Conservation (phyloP, 2,329 filamentous ascomycete species). For the Thielaviopsis musarum region DNA sequence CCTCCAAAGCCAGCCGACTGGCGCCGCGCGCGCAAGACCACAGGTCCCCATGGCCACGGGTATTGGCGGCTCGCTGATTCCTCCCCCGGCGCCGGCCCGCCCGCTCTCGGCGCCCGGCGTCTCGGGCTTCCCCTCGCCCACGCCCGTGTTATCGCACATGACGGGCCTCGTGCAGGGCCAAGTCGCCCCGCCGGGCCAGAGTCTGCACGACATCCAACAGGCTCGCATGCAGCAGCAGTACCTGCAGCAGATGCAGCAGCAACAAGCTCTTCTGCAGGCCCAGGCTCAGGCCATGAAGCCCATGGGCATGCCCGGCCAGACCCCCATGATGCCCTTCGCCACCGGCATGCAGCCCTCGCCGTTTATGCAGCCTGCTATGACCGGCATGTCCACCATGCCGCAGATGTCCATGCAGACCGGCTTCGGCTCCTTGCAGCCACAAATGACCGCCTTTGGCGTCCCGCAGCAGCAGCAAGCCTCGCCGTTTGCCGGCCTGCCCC, state of each 20-base stretch:
- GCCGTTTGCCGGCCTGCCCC: conserved; percentile 6
- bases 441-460: conserved; percentile 48
- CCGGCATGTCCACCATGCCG: conserved; percentile 26
- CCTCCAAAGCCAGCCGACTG: conserved; percentile 20
- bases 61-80: conserved; percentile 16
- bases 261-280: conserved; percentile 23
- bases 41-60: conserved; percentile 17
- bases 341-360: conserved; percentile 19
- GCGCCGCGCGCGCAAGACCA: conserved; percentile 24
- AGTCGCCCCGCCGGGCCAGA: conserved; percentile 58
- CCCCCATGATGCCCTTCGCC: conserved; percentile 22
- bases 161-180: conserved; percentile 51
- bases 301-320: conserved; percentile 17
- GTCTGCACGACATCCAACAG: conserved; percentile 54
- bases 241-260: conserved; percentile 28
- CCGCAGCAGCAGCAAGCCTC: conserved; percentile 21
- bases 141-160: conserved; percentile 67
- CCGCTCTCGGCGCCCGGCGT: conserved; percentile 75
- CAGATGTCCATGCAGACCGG: conserved; percentile 20
- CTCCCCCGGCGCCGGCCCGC: conserved; percentile 61
- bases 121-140: conserved; percentile 48
- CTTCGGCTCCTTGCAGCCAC: conserved; percentile 36
- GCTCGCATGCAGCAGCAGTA: conserved; percentile 47
- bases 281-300: conserved; percentile 18
- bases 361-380: conserved; percentile 33